A percentile compares a stretch with the other conserved stretches of the same genome.
These are phyloP conservation scores for Fibroporia radiculosa DNA, from an alignment of 768 basidiomycete genomes.

Conservation along the genomic window DNA sequence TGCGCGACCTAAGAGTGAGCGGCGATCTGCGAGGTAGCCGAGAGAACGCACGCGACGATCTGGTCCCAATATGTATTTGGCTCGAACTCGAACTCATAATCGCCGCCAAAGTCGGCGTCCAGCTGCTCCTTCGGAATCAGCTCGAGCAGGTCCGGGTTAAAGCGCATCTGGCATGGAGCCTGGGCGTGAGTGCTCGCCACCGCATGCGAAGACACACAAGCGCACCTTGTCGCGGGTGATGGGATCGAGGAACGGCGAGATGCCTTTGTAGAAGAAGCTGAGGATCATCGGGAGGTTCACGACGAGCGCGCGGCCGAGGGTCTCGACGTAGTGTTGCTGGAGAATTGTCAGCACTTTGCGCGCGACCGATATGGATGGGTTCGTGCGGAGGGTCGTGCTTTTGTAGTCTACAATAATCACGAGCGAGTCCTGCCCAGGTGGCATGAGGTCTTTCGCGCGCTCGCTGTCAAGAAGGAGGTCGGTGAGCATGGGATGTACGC, in stretches of 20 bases:
- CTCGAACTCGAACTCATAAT: constrained; percentile 68
- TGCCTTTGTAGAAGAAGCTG: constrained; percentile 75
- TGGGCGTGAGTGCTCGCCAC: not conserved
- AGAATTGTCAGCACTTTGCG: constrained; percentile 73
- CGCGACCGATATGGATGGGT: constrained; percentile 76
- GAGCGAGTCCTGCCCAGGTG: constrained; percentile 73
- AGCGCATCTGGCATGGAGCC: constrained; percentile 57
- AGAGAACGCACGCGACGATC: constrained; percentile 48
- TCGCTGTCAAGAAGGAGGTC: constrained; percentile 39
- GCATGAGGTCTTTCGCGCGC: constrained; percentile 85
- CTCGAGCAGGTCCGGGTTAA: constrained; percentile 76
- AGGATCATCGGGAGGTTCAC: constrained; percentile 73
- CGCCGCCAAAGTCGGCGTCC: constrained; percentile 78
- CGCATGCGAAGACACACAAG: not conserved
- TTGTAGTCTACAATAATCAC: constrained; percentile 85
- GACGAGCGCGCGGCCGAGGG: constrained; percentile 77
- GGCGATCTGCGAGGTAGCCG: not conserved
- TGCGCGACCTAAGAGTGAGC: constrained; percentile 1
- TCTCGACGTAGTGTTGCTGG: constrained; percentile 86
- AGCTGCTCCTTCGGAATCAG: constrained; percentile 70
- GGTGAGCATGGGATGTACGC: not conserved
- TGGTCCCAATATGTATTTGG: constrained; percentile 73
- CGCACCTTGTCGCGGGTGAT: constrained; percentile 80
- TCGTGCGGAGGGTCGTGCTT: constrained; percentile 71
- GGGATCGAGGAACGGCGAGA: constrained; percentile 81